A percentile compares a stretch with the other conserved stretches of the same genome.
Conservation (phyloP, 257 asterid genomes). For the Paulownia fortunei region DNA sequence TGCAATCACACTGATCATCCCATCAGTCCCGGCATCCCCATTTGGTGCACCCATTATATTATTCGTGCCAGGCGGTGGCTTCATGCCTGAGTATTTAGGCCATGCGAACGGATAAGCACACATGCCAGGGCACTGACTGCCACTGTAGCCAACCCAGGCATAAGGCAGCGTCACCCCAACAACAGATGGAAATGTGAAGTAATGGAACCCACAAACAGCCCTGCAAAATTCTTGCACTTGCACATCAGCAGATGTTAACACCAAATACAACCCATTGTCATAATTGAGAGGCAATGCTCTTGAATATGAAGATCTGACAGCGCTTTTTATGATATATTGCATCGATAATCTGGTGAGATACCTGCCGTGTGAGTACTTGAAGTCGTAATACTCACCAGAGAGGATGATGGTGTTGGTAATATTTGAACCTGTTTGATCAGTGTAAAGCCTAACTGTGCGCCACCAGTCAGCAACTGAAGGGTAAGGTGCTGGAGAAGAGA, state of each 20-base stretch:
- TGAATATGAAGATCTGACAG: constrained; percentile 33
- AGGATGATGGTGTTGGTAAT: constrained; percentile 45
- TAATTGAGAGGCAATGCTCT: constrained; percentile 49
- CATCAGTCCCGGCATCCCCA: constrained; percentile 68
- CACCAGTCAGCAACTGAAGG: constrained; percentile 88
- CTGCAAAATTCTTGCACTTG: constrained; percentile 74
- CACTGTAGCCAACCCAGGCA: constrained; percentile 81
- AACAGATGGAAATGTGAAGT: constrained; percentile 70
- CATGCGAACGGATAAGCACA: constrained; percentile 80
- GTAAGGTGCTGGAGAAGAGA: constrained; percentile 54
- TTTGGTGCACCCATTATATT: constrained; percentile 64
- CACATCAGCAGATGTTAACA: constrained; percentile 64
- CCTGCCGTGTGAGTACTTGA: constrained; percentile 58
- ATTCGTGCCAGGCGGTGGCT: constrained; percentile 35
- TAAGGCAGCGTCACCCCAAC: constrained; percentile 76
- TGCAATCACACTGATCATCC: constrained; percentile 87
- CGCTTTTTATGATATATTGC: constrained; percentile 58
- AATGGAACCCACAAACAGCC: constrained; percentile 81
- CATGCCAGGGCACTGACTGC: constrained; percentile 70
- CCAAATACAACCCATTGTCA: constrained; percentile 58
- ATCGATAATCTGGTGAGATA: constrained; percentile 57
- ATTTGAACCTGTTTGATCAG: constrained; percentile 69
- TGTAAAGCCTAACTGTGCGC: constrained; percentile 63
- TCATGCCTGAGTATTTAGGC: constrained; percentile 49
- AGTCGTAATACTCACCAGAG: constrained; percentile 58